phyloP scores from a whole-genome alignment of 2,329 filamentous ascomycete genomes.

The Stagonosporopsis vannaccii region DNA sequence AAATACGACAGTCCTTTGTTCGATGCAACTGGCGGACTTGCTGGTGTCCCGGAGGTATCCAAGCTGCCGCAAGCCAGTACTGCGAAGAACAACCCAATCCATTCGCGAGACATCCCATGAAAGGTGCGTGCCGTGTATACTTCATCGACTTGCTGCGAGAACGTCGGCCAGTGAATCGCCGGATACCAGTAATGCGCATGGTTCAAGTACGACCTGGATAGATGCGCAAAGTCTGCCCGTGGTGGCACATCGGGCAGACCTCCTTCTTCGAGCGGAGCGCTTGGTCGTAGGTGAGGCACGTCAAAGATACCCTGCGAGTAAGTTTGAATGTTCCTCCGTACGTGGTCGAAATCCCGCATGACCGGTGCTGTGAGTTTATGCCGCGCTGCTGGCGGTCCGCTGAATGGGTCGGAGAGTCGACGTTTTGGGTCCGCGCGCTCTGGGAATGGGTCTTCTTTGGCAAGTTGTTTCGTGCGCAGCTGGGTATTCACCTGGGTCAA shows the following conservation, averaged over 20 bases:
- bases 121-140: conserved; percentile 73
- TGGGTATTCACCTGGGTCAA: conserved; percentile 81
- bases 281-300: conserved; percentile 68
- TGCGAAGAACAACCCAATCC: conserved; percentile 81
- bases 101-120: conserved; percentile 69
- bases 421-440: conserved; percentile 49
- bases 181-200: conserved; percentile 83
- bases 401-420: conserved; percentile 52
- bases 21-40: conserved; percentile 61
- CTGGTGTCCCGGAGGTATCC: conserved; percentile 67
- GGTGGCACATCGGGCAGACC: conserved; percentile 72
- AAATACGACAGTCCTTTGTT: conserved; percentile 70
- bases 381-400: conserved; percentile 16
- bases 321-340: conserved; percentile 74
- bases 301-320: conserved; percentile 83
- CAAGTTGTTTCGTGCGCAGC: conserved; percentile 69
- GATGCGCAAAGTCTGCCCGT: conserved; percentile 71
- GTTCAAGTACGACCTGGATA: conserved; percentile 77
- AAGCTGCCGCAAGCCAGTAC: conserved; percentile 84
- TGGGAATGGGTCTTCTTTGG: conserved; percentile 55
- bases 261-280: conserved; percentile 52
- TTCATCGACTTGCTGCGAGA: conserved; percentile 76
- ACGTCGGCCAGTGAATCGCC: conserved; percentile 86
- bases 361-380: conserved; percentile 65
- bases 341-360: conserved; percentile 73